phyloP scores from a whole-genome alignment of 1,139 yeast species.

The Suhomyces anneliseae region DNA sequence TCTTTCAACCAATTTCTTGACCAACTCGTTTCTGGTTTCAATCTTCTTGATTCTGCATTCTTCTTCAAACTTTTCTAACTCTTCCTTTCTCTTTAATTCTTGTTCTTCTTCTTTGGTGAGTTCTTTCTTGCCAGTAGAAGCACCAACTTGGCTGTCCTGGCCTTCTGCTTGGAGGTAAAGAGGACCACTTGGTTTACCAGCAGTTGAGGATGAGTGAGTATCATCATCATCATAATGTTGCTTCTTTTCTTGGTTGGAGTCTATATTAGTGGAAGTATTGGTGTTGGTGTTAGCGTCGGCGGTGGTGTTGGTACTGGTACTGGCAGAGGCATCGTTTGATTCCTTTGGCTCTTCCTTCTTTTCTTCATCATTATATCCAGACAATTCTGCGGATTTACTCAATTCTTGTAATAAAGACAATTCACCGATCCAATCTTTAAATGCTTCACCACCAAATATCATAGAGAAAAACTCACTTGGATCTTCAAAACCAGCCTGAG shows the following conservation, averaged over 20 bases:
- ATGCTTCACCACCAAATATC: conserved; percentile 82
- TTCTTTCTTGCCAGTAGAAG: conserved; percentile 16
- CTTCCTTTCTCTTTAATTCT: conserved; percentile 51
- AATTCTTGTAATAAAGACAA: conserved; percentile 81
- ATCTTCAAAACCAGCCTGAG: conserved; percentile 83
- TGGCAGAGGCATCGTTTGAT: background rate
- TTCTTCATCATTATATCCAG: conserved; percentile 41
- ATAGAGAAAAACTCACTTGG: conserved; percentile 60
- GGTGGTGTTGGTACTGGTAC: background rate
- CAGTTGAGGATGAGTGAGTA: background rate
- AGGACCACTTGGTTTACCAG: background rate
- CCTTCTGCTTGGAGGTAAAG: conserved; percentile 19
- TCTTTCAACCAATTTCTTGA: conserved; percentile 62
- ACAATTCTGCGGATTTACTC: conserved; percentile 67
- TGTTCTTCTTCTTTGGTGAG: conserved; percentile 46
- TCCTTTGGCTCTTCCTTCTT: conserved; percentile 18
- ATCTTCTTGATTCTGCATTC: conserved; percentile 72
- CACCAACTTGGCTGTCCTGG: conserved; percentile 17
- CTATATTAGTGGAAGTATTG: conserved; percentile 1
- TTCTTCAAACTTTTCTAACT: conserved; percentile 74
- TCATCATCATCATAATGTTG: background rate
- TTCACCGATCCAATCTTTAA: conserved; percentile 78
- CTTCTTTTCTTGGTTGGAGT: background rate
- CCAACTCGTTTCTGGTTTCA: conserved; percentile 67
- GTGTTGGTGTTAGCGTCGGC: background rate